Evolutionary conservation across 2,329 filamentous ascomycete genomes (phyloP).

Genomic region (Aureobasidium sp.): DNA sequence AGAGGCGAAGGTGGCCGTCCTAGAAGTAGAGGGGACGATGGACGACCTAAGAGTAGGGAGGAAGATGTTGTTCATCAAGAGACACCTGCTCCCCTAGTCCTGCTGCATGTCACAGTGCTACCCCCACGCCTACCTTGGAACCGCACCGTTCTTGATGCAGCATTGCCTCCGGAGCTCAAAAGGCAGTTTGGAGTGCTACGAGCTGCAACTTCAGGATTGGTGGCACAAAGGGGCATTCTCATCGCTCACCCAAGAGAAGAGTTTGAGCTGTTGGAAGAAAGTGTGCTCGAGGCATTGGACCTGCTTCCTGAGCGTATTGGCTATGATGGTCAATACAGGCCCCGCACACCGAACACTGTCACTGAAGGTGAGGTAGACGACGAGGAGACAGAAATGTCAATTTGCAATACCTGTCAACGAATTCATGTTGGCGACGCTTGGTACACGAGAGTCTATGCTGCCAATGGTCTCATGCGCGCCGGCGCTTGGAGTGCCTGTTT

Average conservation of each 20-base stretch:
- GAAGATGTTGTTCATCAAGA: neutral
- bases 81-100: constrained; percentile 52
- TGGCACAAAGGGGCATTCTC: constrained; percentile 65
- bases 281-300: constrained; percentile 67
- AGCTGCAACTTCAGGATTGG: constrained; percentile 64
- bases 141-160: constrained; percentile 44
- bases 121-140: constrained; percentile 61
- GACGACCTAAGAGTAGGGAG: neutral
- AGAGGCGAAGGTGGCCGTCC: constrained; percentile 1
- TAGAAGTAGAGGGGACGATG: neutral
- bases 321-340: constrained; percentile 4
- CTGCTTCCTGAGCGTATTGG: constrained; percentile 42
- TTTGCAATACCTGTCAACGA: constrained; percentile 41
- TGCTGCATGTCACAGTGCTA: constrained; percentile 70
- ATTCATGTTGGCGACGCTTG: constrained; percentile 36
- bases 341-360: neutral
- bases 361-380: constrained; percentile 15
- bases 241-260: constrained; percentile 73
- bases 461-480: constrained; percentile 86
- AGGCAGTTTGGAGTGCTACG: constrained; percentile 44
- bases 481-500: constrained; percentile 91
- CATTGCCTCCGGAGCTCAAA: constrained; percentile 54
- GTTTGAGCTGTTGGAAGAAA: constrained; percentile 72
- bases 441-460: constrained; percentile 83
- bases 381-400: constrained; percentile 26